Base-by-base conservation (phyloP, 225 moss, liverwort and hornwort species). In the Antitrichia curtipendula region DNA sequence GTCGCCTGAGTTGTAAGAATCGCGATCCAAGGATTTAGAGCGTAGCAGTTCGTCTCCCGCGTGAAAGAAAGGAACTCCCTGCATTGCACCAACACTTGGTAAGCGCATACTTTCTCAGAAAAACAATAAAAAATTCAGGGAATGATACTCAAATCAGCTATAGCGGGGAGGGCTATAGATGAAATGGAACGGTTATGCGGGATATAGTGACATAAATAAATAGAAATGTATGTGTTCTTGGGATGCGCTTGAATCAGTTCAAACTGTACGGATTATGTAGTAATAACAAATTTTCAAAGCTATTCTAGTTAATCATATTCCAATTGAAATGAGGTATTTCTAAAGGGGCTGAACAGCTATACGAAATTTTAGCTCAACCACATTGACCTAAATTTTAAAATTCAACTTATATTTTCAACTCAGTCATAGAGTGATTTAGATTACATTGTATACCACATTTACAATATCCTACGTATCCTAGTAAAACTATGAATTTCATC, bases 1-100 rank as follows among this genome's bases (percentile, higher is more conserved):
- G 80, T 98, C 98, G 58, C 98, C 97, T 73, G 98, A 98, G 86
- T 98, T 94, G 88, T 97, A 98, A 49, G 98, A 98, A 89, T 98
- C 98, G 65, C 98, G 95, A 84, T 98, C 98, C 63, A 98, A 91
- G 75, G 98, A 98, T 90, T 98, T 98, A 52, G 98, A 98, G 61
- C 97, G 96, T 75, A 98, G 86, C 86, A 94, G 81, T 75, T 98
- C 98, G 87, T 98, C 98, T 91, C 98, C 98, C 70, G 97, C 97
- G 78, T 97, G 97, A 84, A 98, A 97, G 82, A 97, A 98, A 49
- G 97, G 95, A 38, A 97, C 90, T 23, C 97, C 97, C 96, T 96
- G 86, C 70, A 84, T 78, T 29, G 70, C 78, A 91, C 56, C 49
- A 76, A 75, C 52, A 82, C 52, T 84, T 43, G 27, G 58, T 72